phyloP scores from a whole-genome alignment of 345 rosid genomes.

The Ceriops zippeliana region DNA sequence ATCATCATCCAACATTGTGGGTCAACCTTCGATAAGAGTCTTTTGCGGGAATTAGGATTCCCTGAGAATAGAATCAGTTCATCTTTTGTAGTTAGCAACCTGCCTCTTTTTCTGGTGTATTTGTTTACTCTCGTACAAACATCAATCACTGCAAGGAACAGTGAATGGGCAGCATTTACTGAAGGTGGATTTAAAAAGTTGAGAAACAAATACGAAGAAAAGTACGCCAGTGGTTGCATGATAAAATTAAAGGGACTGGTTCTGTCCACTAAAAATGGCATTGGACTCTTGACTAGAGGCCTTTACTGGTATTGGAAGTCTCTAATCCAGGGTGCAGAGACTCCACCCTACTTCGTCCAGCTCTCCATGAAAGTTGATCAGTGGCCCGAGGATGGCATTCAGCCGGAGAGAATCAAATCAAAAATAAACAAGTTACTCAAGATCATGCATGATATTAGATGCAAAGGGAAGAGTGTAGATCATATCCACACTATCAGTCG shows the following conservation, averaged over 20 bases:
- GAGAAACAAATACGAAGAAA: slow-evolving; percentile 10
- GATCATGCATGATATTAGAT: slow-evolving; percentile 29
- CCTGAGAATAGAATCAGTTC: slow-evolving; percentile 34
- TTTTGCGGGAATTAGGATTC: slow-evolving; percentile 40
- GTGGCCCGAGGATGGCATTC: slow-evolving; percentile 48
- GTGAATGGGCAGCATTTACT: slow-evolving; percentile 23
- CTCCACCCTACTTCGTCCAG: slow-evolving; percentile 48
- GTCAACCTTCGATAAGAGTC: slow-evolving; percentile 16
- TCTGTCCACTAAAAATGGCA: slow-evolving; percentile 12
- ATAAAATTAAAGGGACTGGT: slow-evolving; percentile 7
- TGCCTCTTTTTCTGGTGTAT: slow-evolving; percentile 42
- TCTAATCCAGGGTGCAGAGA: slow-evolving; percentile 37
- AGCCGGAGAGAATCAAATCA: slow-evolving; percentile 38
- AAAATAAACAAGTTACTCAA: slow-evolving; percentile 36
- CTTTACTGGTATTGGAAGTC: slow-evolving; percentile 37
- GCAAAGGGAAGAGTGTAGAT: slow-evolving; percentile 21
- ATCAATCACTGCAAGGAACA: slow-evolving; percentile 31
- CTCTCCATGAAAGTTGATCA: slow-evolving; percentile 37
- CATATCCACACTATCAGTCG: slow-evolving; percentile 27
- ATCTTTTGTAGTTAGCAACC: slow-evolving; percentile 34
- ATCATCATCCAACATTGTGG: slow-evolving; percentile 41
- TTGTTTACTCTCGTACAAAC: slow-evolving; percentile 41
- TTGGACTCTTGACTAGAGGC: slow-evolving; percentile 14
- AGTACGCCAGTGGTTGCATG: slow-evolving; percentile 15
- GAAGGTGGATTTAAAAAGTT: slow-evolving; percentile 15